phyloP scores from a whole-genome alignment of 768 basidiomycete species.

The Plicaturopsis crispa region DNA sequence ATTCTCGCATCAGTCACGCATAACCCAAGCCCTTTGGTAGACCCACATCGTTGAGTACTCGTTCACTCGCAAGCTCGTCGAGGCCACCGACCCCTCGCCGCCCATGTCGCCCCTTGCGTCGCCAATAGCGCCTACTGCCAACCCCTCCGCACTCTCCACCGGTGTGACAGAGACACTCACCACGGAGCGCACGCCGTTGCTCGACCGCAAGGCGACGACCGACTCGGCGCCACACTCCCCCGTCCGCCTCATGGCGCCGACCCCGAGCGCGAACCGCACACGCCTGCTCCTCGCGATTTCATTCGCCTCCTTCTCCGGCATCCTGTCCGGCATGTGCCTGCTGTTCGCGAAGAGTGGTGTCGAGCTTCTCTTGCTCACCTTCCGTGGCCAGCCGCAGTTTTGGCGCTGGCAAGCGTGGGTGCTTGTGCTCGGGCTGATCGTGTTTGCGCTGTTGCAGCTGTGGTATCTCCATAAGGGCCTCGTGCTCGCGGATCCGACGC shows the following conservation, averaged over 20 bases:
- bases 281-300: slow-evolving; percentile 68
- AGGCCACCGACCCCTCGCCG: slow-evolving; percentile 14
- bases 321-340: slow-evolving; percentile 86
- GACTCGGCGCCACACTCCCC: slow-evolving; percentile 11
- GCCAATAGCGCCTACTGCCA: slow-evolving; percentile 24
- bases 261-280: slow-evolving; percentile 35
- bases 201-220: slow-evolving; percentile 29
- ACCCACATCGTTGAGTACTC: slow-evolving; percentile 70
- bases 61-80: slow-evolving; percentile 33
- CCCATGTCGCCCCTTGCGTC: slow-evolving; percentile 28
- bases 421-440: slow-evolving; percentile 60
- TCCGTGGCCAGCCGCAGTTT: slow-evolving; percentile 73
- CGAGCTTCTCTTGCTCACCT: slow-evolving; percentile 74
- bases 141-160: slow-evolving; percentile 30
- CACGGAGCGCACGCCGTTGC: slow-evolving; percentile 54
- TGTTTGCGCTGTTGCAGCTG: slow-evolving; percentile 73
- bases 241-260: slow-evolving; percentile 7
- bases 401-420: slow-evolving; percentile 82
- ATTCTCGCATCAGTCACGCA: neutral
- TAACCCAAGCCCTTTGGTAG: slow-evolving; percentile 28
- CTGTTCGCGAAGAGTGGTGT: slow-evolving; percentile 93
- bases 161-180: slow-evolving; percentile 23
- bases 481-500: slow-evolving; percentile 73
- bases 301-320: slow-evolving; percentile 84
- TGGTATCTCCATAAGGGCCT: slow-evolving; percentile 82